Evolutionary conservation across 331 rosid species (phyloP).

Genomic region (Quercus phellos): DNA sequence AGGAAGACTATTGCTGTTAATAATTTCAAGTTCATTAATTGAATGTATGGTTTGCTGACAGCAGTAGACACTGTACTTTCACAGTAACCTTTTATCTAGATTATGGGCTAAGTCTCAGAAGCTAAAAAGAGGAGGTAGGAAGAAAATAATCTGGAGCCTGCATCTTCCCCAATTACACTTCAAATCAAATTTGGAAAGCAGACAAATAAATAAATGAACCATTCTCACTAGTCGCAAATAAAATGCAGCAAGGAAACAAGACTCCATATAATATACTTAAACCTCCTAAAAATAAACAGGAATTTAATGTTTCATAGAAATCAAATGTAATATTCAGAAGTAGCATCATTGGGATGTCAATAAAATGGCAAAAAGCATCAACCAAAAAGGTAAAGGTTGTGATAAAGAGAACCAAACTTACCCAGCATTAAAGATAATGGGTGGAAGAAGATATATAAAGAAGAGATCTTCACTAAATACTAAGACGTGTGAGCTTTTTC

Average conservation of each 20-base stretch:
- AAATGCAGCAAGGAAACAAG: not conserved
- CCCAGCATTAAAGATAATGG: slow-evolving; percentile 76
- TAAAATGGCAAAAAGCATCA: not conserved
- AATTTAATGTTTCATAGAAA: not conserved
- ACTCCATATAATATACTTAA: not conserved
- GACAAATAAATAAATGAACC: not conserved
- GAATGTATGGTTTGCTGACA: too few relatives aligned
- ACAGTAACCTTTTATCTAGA: too few relatives aligned
- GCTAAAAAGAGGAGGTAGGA: too few relatives aligned
- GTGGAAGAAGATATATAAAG: slow-evolving; percentile 72
- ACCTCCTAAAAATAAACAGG: not conserved
- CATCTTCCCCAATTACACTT: not conserved
- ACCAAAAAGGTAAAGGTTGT: not conserved
- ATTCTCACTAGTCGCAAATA: not conserved
- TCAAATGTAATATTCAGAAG: not conserved
- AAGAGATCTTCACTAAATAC: slow-evolving; percentile 49
- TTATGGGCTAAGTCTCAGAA: too few relatives aligned
- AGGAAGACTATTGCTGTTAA: too few relatives aligned
- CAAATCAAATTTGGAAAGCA: not conserved
- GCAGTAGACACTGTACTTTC: too few relatives aligned
- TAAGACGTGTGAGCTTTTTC: slow-evolving; percentile 50
- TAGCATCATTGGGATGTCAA: not conserved
- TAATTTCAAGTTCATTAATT: too few relatives aligned
- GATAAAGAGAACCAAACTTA: slow-evolving; percentile 26
- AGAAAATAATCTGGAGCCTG: too few relatives aligned